Evolutionary conservation across 2,329 filamentous ascomycete genomes (phyloP).

Genomic region (Alternaria longipes): DNA sequence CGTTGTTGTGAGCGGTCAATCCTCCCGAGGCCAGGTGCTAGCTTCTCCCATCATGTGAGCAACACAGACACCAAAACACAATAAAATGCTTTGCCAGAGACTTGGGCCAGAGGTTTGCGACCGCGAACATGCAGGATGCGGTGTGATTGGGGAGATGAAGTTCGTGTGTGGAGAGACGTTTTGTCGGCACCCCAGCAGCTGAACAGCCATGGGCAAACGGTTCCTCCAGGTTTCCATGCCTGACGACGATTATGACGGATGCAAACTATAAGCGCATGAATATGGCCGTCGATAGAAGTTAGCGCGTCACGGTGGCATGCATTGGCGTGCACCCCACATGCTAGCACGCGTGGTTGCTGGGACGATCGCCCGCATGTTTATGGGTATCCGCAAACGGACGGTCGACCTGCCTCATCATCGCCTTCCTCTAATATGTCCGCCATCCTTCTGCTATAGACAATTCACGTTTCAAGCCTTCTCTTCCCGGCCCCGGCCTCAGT

Average conservation of each 20-base stretch:
- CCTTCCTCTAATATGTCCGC: conserved; percentile 33
- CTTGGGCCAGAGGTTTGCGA: neutral
- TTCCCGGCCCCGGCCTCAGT: conserved; percentile 18
- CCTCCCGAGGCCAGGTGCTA: neutral
- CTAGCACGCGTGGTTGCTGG: conserved; percentile 25
- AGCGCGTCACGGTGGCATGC: conserved; percentile 15
- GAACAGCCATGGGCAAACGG: neutral
- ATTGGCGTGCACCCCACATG: conserved; percentile 22
- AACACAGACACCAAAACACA: neutral
- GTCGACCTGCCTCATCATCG: conserved; percentile 20
- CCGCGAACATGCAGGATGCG: neutral
- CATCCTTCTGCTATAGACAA: conserved; percentile 36
- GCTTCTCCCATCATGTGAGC: neutral
- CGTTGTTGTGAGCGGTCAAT: conserved; percentile 1
- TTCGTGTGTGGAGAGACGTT: neutral
- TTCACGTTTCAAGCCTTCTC: conserved; percentile 28
- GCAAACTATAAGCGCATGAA: conserved; percentile 11
- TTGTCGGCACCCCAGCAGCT: neutral
- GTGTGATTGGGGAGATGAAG: neutral
- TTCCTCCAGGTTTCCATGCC: neutral
- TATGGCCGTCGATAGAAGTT: conserved; percentile 8
- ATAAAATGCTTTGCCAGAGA: neutral
- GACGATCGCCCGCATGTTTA: conserved; percentile 30
- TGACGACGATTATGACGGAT: neutral
- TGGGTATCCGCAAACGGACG: conserved; percentile 19